Conservation (phyloP, 495 filamentous ascomycete genomes). For the Tuber borchii region DNA sequence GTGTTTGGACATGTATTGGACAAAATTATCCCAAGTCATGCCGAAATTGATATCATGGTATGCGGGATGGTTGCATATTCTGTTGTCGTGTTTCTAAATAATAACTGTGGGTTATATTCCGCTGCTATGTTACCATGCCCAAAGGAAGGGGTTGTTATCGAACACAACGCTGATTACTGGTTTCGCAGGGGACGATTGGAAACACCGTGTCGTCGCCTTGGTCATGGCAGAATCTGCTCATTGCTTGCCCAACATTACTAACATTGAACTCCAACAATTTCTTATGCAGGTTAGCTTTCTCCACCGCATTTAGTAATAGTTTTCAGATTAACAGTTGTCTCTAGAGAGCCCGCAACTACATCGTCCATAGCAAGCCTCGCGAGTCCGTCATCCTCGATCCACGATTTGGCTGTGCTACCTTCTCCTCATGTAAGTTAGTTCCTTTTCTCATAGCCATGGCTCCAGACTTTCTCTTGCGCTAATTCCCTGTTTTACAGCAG, state of each 20-base stretch:
- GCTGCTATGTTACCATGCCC: background rate
- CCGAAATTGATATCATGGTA: constrained; percentile 59
- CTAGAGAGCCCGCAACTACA: constrained; percentile 32
- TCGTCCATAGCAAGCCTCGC: constrained; percentile 22
- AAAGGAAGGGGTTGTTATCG: background rate
- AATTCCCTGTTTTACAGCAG: constrained; percentile 8
- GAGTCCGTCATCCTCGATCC: constrained; percentile 31
- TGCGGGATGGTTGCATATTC: constrained; percentile 30
- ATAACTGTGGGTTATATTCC: constrained; percentile 25
- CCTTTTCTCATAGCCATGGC: background rate
- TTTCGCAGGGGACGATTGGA: constrained; percentile 28
- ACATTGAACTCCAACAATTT: constrained; percentile 25
- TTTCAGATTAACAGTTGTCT: constrained; percentile 10
- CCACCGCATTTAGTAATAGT: background rate
- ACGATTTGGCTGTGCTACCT: constrained; percentile 35
- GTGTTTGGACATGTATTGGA: constrained; percentile 59
- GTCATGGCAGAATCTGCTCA: constrained; percentile 34
- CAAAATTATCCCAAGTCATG: constrained; percentile 45
- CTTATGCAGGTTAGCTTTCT: constrained; percentile 14
- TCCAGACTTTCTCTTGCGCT: background rate
- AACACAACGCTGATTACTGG: constrained; percentile 10
- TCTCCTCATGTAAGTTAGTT: constrained; percentile 26
- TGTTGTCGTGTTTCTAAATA: constrained; percentile 26
- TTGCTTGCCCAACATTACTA: constrained; percentile 24
- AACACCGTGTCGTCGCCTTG: constrained; percentile 28